Evolutionary conservation across 1,284 basidiomycete genomes (phyloP).

Genomic region (Porogramme epimiltina): DNA sequence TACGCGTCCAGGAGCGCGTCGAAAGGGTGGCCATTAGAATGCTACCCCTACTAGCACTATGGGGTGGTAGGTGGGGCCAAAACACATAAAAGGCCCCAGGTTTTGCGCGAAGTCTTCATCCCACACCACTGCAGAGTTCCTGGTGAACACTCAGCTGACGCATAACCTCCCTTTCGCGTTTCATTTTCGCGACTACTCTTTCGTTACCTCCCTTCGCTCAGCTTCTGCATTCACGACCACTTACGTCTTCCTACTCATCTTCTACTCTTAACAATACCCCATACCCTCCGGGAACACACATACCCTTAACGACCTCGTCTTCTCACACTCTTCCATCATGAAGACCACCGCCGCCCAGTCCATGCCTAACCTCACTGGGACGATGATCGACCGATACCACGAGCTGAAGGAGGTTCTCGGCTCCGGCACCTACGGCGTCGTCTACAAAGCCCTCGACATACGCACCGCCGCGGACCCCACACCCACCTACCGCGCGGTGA

Average conservation of each 20-base stretch:
- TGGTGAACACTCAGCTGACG: no score
- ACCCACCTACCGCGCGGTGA: conserved; percentile 24
- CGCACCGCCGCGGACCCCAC: neutral
- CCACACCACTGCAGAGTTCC: neutral
- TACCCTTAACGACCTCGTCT: no score
- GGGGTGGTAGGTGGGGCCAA: neutral
- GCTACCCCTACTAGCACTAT: no score
- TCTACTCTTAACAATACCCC: neutral
- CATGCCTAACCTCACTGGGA: conserved; percentile 18
- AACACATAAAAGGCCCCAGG: neutral
- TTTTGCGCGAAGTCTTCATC: neutral
- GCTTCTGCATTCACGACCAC: neutral
- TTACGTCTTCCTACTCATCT: no score
- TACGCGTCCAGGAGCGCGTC: no score
- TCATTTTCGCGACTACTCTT: neutral
- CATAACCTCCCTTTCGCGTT: neutral
- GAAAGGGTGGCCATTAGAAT: no score
- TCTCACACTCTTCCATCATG: neutral
- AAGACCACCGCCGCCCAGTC: conserved; percentile 3
- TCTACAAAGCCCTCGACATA: conserved; percentile 35
- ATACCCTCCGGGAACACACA: neutral
- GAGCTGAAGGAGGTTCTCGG: conserved; percentile 25
- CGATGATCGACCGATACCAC: neutral
- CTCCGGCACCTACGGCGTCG: conserved; percentile 33
- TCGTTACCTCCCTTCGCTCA: neutral